Evolutionary conservation across 2,329 filamentous ascomycete genomes (phyloP), one percentile per base, ranked within the genome.

Genomic region (Trematosphaeria pertusa): DNA sequence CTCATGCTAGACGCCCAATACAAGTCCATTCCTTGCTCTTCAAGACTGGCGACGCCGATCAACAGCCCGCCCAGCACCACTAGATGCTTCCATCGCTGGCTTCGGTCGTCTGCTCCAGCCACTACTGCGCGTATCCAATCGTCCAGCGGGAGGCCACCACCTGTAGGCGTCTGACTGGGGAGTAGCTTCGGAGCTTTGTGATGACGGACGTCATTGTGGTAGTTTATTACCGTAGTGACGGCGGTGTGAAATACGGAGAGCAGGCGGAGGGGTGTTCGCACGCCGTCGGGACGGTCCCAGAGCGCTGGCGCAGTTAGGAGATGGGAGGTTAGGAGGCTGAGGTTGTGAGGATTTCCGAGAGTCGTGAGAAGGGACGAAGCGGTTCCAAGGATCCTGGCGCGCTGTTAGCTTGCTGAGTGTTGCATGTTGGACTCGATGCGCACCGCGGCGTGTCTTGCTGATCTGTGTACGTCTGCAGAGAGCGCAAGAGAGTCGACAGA

Each of bases 21-120:
- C 35, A 84, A 75, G 31, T 86, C 81, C 50, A 83, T 79, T 12
- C 81, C 70, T 30, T 70, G 65, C 57, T 71, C 64, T 54, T 73
- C 68, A 19, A 69, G 54, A 28, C 51, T 64, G 3, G 61, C 87
- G 64, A 92, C 87, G 7, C 89, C 91, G 65, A 93, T 81, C 47
- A 96, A 73, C 17, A 96, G 76, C 3, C 91, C 92, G 0, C 86
- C 86, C 7, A 96, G 81, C 4, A 92, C 81, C n/a, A 96, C 77
- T 21, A 91, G 73, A 70, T 96, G 91, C 69, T 91, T 87, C 91
- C 91, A 96, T 63, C 89, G 78, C 14, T 79, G 81, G 21, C 77
- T 86, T 58, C 77, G 79, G 34, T 82, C 83, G 61, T 86, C 81
- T 12, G 84, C 83, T 7, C 83, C 84, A 31, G 76, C 77, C 2